Evolutionary conservation across 441 rosid genomes (phyloP).

Genomic region (Mallotus japonicus): DNA sequence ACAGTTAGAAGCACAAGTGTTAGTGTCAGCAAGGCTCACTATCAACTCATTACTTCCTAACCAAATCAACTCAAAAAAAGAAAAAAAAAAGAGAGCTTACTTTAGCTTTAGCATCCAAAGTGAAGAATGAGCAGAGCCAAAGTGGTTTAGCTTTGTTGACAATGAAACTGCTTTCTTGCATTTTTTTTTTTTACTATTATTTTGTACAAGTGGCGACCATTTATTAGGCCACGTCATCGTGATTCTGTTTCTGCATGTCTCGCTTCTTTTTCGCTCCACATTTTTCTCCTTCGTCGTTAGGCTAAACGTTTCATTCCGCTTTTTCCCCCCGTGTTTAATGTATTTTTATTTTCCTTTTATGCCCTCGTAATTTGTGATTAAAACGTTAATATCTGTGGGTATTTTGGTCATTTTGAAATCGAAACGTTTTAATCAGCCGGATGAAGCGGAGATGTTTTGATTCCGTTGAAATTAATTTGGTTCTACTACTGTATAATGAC

Average conservation of each 20-base stretch:
- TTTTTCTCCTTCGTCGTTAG: neutral
- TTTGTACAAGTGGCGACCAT: neutral
- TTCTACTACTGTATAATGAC: neutral
- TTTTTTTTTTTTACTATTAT: neutral
- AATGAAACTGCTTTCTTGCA: slow-evolving; percentile 29
- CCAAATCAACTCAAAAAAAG: neutral
- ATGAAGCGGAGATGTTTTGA: slow-evolving; percentile 32
- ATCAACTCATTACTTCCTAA: neutral
- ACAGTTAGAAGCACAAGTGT: neutral
- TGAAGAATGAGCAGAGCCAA: slow-evolving; percentile 10
- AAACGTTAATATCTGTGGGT: neutral
- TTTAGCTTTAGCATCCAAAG: neutral
- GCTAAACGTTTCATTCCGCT: slow-evolving; percentile 12
- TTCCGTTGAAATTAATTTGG: neutral
- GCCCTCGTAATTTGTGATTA: slow-evolving; percentile 1
- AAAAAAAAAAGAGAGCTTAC: neutral
- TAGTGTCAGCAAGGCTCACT: neutral
- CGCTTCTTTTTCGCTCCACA: slow-evolving; percentile 2
- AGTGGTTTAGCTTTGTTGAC: slow-evolving; percentile 32
- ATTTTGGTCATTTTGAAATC: slow-evolving; percentile 10
- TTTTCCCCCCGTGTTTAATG: too few relatives aligned
- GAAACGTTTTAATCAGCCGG: slow-evolving; percentile 11
- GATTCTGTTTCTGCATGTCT: slow-evolving; percentile 22
- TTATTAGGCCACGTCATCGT: neutral
- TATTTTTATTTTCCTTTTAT: neutral